Base-by-base conservation (phyloP, 805 yeast species). In the Candida krabiensis region DNA sequence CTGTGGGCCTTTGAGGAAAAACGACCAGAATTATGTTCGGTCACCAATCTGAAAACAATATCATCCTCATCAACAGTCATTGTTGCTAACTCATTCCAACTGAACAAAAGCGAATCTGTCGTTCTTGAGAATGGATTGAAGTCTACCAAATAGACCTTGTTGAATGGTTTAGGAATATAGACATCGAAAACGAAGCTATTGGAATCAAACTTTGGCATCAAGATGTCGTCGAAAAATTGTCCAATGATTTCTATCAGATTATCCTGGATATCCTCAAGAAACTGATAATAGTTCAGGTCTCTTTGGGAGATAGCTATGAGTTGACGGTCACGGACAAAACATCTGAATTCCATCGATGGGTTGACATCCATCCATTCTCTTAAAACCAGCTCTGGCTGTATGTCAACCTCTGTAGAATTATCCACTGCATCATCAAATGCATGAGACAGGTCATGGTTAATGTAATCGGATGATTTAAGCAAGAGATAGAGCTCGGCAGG, bases 261-360 rank as follows among this genome's bases (percentile, higher is more conserved):
- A 3, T 67, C 71, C n/a, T 67, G 57, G 27, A 86, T 51, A 0
- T 71, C 73, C 5, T 64, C 71, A 28, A 93, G 66, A 50, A 78
- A 93, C 22, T 77, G 80, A 55, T 90, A 93, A 55, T 75, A 83
- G 59, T 90, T 87, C 55, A 88, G 68, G 58, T 93, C 97, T 38
- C 99, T 68, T 60, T 91, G 99, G 1, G 89, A 72, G 2, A 83
- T 78, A 0, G 85, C 98, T 5, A 90, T 57, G 5, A 93, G 64
- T 31, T 67, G 63, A 3, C 80, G 62, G 37, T 80, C 73, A 39
- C 74, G 73, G 2, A 93, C 86, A 63, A 89, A 93, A 22, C 90
- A 79, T 41, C 99, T 71, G 57, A 93, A 93, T 59, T 93, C 99
- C 52, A 89, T 66, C 0, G 98, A 87, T 0, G 98, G 97, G 47